These are phyloP conservation scores for Fragaria nilgerrensis DNA, from an alignment of 306 rosid genomes.

Conservation along the genomic window DNA sequence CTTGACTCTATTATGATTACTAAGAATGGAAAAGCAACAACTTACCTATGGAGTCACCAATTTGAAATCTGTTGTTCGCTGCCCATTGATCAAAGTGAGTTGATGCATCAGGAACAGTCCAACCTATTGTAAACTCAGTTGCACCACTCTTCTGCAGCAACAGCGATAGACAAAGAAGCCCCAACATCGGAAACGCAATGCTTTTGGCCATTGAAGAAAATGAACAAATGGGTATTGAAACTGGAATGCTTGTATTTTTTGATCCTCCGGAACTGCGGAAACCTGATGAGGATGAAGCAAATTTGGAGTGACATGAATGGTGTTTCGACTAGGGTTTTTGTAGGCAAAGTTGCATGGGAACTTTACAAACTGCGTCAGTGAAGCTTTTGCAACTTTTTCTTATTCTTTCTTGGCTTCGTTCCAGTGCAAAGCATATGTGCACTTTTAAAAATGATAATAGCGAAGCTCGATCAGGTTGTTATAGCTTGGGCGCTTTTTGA, in stretches of 20 bases:
- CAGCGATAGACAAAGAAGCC: constrained; percentile 43
- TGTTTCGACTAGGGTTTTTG: constrained; percentile 47
- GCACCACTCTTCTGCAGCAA: constrained; percentile 53
- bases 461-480: background rate
- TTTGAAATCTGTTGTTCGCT: constrained; percentile 58
- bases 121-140: constrained; percentile 54
- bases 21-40: background rate
- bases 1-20: background rate
- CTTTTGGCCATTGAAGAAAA: constrained; percentile 47
- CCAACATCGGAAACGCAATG: constrained; percentile 31
- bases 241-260: background rate
- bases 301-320: constrained; percentile 34
- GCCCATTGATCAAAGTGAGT: constrained; percentile 77
- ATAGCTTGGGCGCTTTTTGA: constrained; percentile 17
- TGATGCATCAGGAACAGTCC: constrained; percentile 54
- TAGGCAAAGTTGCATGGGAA: constrained; percentile 50
- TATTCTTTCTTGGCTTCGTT: constrained; percentile 58
- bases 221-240: background rate
- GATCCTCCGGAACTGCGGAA: background rate
- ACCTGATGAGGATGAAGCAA: background rate
- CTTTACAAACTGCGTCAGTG: constrained; percentile 49
- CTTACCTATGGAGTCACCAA: constrained; percentile 79
- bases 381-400: constrained; percentile 61
- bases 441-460: constrained; percentile 14
- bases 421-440: constrained; percentile 74